Conservation (phyloP, 176 grass and related monocot genomes). For the Musa troglodytarum region DNA sequence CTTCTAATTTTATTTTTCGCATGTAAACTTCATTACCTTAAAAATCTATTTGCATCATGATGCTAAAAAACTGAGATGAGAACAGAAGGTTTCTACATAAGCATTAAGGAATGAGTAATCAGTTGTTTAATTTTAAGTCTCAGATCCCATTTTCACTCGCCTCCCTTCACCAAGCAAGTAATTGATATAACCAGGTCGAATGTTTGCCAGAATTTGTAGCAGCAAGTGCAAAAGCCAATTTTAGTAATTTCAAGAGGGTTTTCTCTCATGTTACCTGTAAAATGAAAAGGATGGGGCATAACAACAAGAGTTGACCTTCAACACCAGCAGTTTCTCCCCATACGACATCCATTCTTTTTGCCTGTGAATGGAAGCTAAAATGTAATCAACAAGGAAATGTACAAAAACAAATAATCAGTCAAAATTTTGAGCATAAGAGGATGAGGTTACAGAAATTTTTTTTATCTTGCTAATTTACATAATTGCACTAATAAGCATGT, state of each 20-base stretch:
- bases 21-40: neutral
- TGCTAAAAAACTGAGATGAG: too few relatives aligned
- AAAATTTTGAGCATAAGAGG: neutral
- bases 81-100: neutral
- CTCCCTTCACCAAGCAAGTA: neutral
- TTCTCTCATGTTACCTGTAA: constrained; percentile 53
- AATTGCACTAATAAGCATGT: too few relatives aligned
- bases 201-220: neutral
- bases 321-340: constrained; percentile 99
- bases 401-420: neutral
- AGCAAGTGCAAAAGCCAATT: neutral
- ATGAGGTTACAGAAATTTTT: neutral
- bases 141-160: neutral
- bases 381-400: constrained; percentile 1
- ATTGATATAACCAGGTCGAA: neutral
- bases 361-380: constrained; percentile 32
- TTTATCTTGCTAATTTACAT: neutral
- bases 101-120: neutral
- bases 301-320: constrained; percentile 87
- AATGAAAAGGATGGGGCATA: constrained; percentile 83
- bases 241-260: too few relatives aligned
- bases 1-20: neutral
- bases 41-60: neutral
- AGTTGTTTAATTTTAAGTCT: neutral
- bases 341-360: constrained; percentile 96